Conservation (phyloP, 805 yeast genomes). For the Helenozyma baotianmanensis region DNA sequence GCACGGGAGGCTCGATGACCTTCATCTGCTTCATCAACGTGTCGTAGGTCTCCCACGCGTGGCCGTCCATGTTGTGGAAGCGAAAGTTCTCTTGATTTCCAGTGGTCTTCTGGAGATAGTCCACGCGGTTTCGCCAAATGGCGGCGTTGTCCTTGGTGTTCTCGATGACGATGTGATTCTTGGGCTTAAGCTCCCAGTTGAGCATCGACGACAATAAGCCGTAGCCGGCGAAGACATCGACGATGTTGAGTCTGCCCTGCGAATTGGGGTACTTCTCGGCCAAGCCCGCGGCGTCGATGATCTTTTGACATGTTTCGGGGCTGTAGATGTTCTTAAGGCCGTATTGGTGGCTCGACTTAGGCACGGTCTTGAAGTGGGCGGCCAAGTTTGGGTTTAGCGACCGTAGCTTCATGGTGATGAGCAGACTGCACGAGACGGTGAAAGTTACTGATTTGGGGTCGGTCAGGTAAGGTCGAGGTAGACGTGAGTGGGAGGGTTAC, state of each 20-base stretch:
- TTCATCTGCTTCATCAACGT: slow-evolving; percentile 45
- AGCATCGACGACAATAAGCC: slow-evolving; percentile 60
- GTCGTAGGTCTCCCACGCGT: slow-evolving; percentile 60
- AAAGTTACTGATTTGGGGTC: too few species aligned
- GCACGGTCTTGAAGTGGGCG: slow-evolving; percentile 18
- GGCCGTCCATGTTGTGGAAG: slow-evolving; percentile 48
- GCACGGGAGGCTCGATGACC: slow-evolving; percentile 26
- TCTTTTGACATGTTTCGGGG: slow-evolving; percentile 24
- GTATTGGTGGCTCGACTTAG: slow-evolving; percentile 20
- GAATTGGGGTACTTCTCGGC: slow-evolving; percentile 32
- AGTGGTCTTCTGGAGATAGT: slow-evolving; percentile 18
- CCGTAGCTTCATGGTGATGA: slow-evolving; percentile 14
- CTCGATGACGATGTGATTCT: slow-evolving; percentile 61
- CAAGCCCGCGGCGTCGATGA: slow-evolving; percentile 47
- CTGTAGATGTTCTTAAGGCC: slow-evolving; percentile 20
- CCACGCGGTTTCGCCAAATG: slow-evolving; percentile 27
- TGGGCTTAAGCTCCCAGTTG: slow-evolving; percentile 57
- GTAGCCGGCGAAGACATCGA: slow-evolving; percentile 59
- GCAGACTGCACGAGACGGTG: background rate
- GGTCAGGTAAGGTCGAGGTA: too few species aligned
- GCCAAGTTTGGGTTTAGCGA: slow-evolving; percentile 26
- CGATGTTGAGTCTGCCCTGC: slow-evolving; percentile 38
- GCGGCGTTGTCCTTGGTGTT: slow-evolving; percentile 27
- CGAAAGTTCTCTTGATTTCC: slow-evolving; percentile 30
- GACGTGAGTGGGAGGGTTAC: too few species aligned